phyloP scores from a whole-genome alignment of 352 stramenopile species.

The Stramenopiles sp. region DNA sequence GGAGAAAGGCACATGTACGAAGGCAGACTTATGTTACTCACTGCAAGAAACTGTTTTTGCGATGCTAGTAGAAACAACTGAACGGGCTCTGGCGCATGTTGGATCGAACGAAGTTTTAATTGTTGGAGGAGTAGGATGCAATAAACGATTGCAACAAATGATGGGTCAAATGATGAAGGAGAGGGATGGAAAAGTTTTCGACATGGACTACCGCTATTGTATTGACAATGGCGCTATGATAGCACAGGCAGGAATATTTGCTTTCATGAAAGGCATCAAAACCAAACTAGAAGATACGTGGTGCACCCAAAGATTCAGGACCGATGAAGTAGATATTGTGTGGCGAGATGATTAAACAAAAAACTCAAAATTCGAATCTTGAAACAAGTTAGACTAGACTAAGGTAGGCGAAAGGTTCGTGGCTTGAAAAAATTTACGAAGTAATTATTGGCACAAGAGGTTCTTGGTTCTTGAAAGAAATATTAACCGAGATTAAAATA shows the following conservation, averaged over 20 bases:
- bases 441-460: too few relatives aligned
- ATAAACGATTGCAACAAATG: slow-evolving; percentile 80
- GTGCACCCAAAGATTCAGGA: too few relatives aligned
- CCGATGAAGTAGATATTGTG: slow-evolving; percentile 86
- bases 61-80: slow-evolving; percentile 98
- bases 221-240: slow-evolving; percentile 99
- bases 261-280: slow-evolving; percentile 75
- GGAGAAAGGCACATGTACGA: slow-evolving; percentile 62
- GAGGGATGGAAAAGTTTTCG: slow-evolving; percentile 73
- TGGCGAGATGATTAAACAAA: slow-evolving; percentile 44
- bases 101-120: slow-evolving; percentile 89
- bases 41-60: slow-evolving; percentile 99
- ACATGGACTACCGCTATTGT: slow-evolving; percentile 97
- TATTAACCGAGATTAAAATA: too few relatives aligned
- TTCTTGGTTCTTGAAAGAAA: too few relatives aligned
- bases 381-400: too few relatives aligned
- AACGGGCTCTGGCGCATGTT: slow-evolving; percentile 97
- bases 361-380: slow-evolving; percentile 2
- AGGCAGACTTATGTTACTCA: slow-evolving; percentile 91
- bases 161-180: slow-evolving; percentile 92
- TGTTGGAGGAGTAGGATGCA: slow-evolving; percentile 95
- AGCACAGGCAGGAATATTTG: slow-evolving; percentile 89
- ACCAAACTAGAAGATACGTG: slow-evolving; percentile 70
- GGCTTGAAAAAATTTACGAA: too few relatives aligned
- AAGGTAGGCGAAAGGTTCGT: too few relatives aligned